phyloP scores from a whole-genome alignment of 768 basidiomycete species.

The Lentinula aciculospora region DNA sequence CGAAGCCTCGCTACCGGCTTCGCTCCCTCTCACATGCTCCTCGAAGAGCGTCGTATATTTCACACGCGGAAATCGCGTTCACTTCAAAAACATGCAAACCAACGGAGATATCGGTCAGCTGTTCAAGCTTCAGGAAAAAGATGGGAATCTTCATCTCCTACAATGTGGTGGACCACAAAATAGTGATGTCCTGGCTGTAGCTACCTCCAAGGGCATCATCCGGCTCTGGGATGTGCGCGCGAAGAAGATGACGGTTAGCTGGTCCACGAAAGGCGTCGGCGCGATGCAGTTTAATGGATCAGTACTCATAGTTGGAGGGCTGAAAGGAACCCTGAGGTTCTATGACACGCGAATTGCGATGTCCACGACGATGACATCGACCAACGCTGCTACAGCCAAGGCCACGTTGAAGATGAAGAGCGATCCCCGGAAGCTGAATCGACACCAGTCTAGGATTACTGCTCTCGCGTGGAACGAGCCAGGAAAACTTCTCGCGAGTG shows the following conservation, averaged over 20 bases:
- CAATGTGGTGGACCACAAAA: constrained; percentile 29
- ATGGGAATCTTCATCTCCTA: constrained; percentile 39
- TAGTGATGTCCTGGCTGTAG: constrained; percentile 49
- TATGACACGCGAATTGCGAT: constrained; percentile 60
- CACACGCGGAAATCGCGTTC: constrained; percentile 48
- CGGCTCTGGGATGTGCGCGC: constrained; percentile 70
- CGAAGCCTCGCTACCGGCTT: not conserved
- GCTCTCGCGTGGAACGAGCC: constrained; percentile 64
- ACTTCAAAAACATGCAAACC: constrained; percentile 43
- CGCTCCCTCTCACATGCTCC: constrained; percentile 34
- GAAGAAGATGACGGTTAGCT: constrained; percentile 46
- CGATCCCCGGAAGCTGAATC: constrained; percentile 56
- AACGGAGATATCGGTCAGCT: constrained; percentile 40
- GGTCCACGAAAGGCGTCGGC: constrained; percentile 55
- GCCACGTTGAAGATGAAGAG: constrained; percentile 35
- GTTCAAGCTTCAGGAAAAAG: constrained; percentile 40
- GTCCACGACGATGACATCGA: constrained; percentile 26
- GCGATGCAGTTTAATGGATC: constrained; percentile 63
- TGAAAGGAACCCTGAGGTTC: constrained; percentile 68
- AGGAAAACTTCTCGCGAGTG: constrained; percentile 66
- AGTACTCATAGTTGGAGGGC: constrained; percentile 59
- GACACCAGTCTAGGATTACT: constrained; percentile 65
- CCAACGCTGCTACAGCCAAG: constrained; percentile 12
- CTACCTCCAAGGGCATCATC: constrained; percentile 55
- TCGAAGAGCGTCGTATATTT: constrained; percentile 39